Base-by-base conservation (phyloP, 108 stramenopile species). In the Cylindrotheca fusiformis region DNA sequence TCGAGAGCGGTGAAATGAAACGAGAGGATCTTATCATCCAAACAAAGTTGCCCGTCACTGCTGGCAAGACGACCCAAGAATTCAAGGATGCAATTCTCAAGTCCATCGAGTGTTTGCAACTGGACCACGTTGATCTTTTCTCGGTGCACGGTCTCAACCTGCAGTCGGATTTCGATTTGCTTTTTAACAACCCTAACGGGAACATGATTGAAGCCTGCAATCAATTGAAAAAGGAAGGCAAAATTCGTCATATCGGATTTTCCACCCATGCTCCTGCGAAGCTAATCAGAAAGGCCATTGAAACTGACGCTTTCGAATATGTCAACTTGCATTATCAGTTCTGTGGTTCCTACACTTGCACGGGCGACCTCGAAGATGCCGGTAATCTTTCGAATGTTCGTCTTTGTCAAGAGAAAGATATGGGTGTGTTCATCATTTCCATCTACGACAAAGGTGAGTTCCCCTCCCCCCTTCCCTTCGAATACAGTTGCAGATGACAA, bases 321-420 rank as follows among this genome's bases (percentile, higher is more conserved):
- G 68, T 87, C 45, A 96, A 96, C 66, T 47, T 93, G 49, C 95
- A 96, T 69, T 85, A 93, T 74, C 94, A 95, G 64, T 91, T 70
- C 64, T 72, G 81, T 55, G 95, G 95, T 2, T 84, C 84, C 3
- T 96, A 96, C 62, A 91, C 90, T 6, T 84, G 90, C 25, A 71
- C 84, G 36, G 93, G 92, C 22, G 79, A 80, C 48, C 75, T 60
- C 19, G 64, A 52, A 8, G 77, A 76, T 36, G 31, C 29, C 20
- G 94, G 90, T 19, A 92, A 95, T 52, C 52, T 73, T 17, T 68
- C 68, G n/a, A 78, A 75, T 56, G 51, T 95, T 36, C 66, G 77
- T 17, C 68, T 88, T 23, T 67, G 78, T 29, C 70, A 86, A 18
- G 63, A 89, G 53, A 75, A 78, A 60, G 88, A 90, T 56, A 95